Base-by-base conservation (phyloP, 139 green algal species). In the Nannochloris sp. region DNA sequence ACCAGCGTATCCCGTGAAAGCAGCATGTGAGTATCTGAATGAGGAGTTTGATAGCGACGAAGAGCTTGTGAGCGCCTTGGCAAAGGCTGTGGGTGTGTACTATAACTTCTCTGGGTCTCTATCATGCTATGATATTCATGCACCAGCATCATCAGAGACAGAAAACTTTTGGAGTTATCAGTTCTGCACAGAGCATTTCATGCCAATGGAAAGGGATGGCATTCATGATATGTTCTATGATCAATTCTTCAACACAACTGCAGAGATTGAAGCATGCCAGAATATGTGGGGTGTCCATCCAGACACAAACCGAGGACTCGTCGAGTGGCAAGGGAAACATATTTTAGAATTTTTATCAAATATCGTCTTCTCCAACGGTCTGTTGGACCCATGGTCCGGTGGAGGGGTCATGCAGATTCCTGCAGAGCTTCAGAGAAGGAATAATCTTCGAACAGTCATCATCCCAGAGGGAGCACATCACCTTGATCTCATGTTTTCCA, bases 101-200 rank as follows among this genome's bases (percentile, higher is more conserved):
- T 93, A 90, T 82, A 95, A 95, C 78, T 82, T 87, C 76, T 83
- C 62, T 4, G 34, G 55, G 11, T 44, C 62, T 27, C 23, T 82
- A 25, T 36, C 37, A 2, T 94, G 87, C 70, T 81, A 86, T 40
- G 75, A 87, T 57, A 80, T 65, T 59, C 24, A 36, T 36, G 29
- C 18, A 29, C 53, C 43, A 10, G 2, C 8, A 21, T 44, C 68
- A 21, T 67, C 84, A n/a, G 80, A 91, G 60, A 82, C 83, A 37
- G 74, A 34, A 15, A 62, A 83, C 55, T 86, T 91, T 51, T 94
- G 80, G 85, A 69, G 60, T 25, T 81, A 72, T 60, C 77, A 84
- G 57, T 80, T 72, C 48, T 77, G 70, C 48, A 65, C 64, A 11
- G 70, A 79, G 60, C 62, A 78, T 49, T 76, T 69, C 36, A 61